Base-by-base conservation (phyloP, 345 rosid genomes). In the Euphorbia pulcherrima region DNA sequence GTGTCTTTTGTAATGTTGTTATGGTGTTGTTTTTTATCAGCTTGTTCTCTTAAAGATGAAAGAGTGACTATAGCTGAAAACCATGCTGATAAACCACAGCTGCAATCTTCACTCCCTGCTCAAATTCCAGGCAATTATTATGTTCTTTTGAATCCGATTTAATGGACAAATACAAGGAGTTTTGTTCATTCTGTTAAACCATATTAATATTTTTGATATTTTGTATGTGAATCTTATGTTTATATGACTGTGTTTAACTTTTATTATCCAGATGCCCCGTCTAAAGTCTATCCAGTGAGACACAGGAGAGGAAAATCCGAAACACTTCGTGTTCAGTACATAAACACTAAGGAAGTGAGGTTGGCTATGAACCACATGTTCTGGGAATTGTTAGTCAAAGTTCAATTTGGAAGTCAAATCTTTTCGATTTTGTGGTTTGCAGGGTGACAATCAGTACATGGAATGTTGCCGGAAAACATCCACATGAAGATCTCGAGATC, bases 301-400 rank as follows among this genome's bases (percentile, higher is more conserved):
- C 99, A 89, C 80, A 88, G 87, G 80, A 79, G 99, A 78, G 92
- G 99, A 64, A 94, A 88, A 83, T 94, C 99, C 30, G 99, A 94
- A 81, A 94, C 97, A 71, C 70, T 89, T 75, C 92, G 97, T 60
- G 83, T 37, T n/a, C 99, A 94, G 74, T 91, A 94, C 84, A 91
- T 94, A 70, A 89, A 87, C 70, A 80, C 81, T 9, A 91, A 89
- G 83, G 97, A 94, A 57, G 88, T 94, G 79, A 94, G 87, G 99
- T 94, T 74, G 87, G 78, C 70, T 33, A 46, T 62, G 14, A 72
- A 58, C 48, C 39, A 11, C 33, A 48, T 52, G 14, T 44, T 55
- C 56, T 37, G 48, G 35, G 53, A 63, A 33, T 27, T 52, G 18
- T 44, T 61, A 11, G 40, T 29, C 57, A 40, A 13, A 56, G 62